Evolutionary conservation across 768 basidiomycete species (phyloP).

Genomic region (Mycena vulgaris): DNA sequence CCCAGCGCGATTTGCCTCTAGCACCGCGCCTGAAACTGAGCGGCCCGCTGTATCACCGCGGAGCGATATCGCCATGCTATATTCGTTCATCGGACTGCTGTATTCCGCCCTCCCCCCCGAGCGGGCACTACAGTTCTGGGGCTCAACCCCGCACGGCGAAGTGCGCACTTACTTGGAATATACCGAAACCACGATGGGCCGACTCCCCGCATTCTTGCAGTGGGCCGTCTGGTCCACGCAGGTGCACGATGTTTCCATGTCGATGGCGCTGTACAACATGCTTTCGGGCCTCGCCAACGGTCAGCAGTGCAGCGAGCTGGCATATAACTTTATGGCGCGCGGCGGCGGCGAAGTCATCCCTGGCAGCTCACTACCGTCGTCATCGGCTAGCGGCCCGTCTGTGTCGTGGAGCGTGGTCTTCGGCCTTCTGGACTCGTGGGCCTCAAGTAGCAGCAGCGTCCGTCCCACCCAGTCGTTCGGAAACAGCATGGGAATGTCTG

Average conservation of each 20-base stretch:
- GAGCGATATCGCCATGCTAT: constrained; percentile 89
- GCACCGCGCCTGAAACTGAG: constrained; percentile 58
- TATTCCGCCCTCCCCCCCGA: constrained; percentile 84
- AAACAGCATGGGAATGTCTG: constrained; percentile 38
- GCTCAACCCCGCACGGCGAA: constrained; percentile 63
- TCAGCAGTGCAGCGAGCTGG: constrained; percentile 86
- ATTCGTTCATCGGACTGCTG: constrained; percentile 86
- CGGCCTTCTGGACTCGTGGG: constrained; percentile 82
- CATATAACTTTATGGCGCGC: constrained; percentile 90
- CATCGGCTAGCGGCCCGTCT: constrained; percentile 66
- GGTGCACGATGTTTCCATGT: constrained; percentile 78
- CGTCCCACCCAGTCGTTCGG: constrained; percentile 60
- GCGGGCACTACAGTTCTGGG: constrained; percentile 90
- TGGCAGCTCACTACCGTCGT: constrained; percentile 68
- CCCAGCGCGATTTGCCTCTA: constrained; percentile 61
- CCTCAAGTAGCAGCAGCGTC: constrained; percentile 50
- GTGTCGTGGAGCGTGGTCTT: constrained; percentile 89
- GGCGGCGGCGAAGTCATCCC: constrained; percentile 81
- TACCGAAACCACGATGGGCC: constrained; percentile 72
- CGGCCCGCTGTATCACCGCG: constrained; percentile 65
- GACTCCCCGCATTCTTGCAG: constrained; percentile 84
- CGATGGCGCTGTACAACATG: constrained; percentile 91
- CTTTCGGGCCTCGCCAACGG: constrained; percentile 87
- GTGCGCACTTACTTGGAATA: constrained; percentile 68
- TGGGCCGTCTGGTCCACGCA: constrained; percentile 94